A percentile compares a stretch with the other conserved stretches of the same genome.
Evolutionary conservation across 148 eudicot genomes (phyloP).

Genomic region (Chenopodium formosanum): DNA sequence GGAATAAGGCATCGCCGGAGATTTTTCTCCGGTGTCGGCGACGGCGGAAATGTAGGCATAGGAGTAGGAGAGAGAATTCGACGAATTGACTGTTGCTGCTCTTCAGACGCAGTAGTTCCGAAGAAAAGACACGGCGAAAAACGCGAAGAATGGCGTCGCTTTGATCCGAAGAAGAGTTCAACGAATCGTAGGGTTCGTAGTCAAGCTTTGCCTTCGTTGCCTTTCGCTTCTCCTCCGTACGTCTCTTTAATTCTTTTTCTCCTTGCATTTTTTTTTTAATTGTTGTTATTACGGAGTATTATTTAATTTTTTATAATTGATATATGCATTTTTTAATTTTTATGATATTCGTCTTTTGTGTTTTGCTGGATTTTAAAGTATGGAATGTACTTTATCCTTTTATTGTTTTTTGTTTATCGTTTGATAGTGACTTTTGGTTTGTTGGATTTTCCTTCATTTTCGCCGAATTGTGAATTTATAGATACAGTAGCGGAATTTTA

Average conservation of each 20-base stretch:
- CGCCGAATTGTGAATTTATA: background rate
- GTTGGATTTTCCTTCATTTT: background rate
- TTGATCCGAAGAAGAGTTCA: slow-evolving; percentile 37
- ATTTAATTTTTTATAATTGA: too few species aligned
- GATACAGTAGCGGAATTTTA: too few species aligned
- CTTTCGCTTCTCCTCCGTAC: slow-evolving; percentile 58
- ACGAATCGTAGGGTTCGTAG: slow-evolving; percentile 33
- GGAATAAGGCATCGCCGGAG: slow-evolving; percentile 9
- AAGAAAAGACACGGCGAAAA: slow-evolving; percentile 38
- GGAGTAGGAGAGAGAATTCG: slow-evolving; percentile 22
- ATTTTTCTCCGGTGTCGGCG: background rate
- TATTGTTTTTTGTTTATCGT: background rate
- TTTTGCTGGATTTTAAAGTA: background rate
- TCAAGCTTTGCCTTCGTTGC: slow-evolving; percentile 61
- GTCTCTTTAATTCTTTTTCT: background rate
- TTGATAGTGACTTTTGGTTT: slow-evolving; percentile 1
- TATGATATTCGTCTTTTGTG: background rate
- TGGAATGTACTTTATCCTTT: background rate
- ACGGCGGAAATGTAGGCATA: slow-evolving; percentile 3
- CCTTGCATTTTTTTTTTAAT: background rate
- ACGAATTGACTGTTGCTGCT: slow-evolving; percentile 23
- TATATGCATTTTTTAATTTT: background rate
- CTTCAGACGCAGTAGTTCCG: slow-evolving; percentile 35
- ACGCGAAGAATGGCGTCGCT: slow-evolving; percentile 41
- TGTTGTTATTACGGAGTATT: background rate